A percentile compares a stretch with the other conserved stretches of the same genome.
These are phyloP conservation scores for Lepraria neglecta DNA, from an alignment of 495 filamentous ascomycete genomes.

Conservation along the genomic window DNA sequence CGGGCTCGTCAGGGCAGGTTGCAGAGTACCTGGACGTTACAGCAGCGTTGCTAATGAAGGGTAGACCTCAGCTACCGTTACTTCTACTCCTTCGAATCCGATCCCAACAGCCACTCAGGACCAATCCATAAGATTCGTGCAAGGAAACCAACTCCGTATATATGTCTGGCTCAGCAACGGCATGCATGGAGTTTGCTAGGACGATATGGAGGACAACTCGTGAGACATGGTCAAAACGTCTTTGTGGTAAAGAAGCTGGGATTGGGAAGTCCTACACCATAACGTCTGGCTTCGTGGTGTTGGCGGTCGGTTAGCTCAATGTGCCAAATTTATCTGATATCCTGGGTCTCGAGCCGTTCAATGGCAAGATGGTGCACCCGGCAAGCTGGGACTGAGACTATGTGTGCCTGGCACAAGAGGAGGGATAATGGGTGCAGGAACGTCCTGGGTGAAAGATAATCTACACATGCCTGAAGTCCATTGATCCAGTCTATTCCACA, in stretches of 20 bases:
- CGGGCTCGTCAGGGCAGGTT: not conserved
- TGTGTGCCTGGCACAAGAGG: conserved; percentile 29
- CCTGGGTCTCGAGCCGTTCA: conserved; percentile 47
- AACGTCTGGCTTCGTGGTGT: conserved; percentile 53
- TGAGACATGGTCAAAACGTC: conserved; percentile 37
- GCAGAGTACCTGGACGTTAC: not conserved
- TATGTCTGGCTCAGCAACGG: conserved; percentile 51
- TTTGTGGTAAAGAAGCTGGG: conserved; percentile 41
- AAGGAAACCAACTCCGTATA: conserved; percentile 21
- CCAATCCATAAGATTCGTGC: conserved; percentile 15
- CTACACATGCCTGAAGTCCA: conserved; percentile 27
- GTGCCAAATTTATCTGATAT: conserved; percentile 53
- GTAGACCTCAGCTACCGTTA: conserved; percentile 48
- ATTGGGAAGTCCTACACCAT: conserved; percentile 40
- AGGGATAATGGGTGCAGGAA: too few species aligned
- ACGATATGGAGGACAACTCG: conserved; percentile 52
- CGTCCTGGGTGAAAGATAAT: conserved; percentile 43
- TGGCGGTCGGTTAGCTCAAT: conserved; percentile 61
- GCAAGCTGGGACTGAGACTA: conserved; percentile 37
- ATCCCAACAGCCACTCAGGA: conserved; percentile 54
- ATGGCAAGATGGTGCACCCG: conserved; percentile 49
- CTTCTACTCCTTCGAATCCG: conserved; percentile 62
- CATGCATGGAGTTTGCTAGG: conserved; percentile 50
- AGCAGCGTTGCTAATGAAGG: conserved; percentile 11
- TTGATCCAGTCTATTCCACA: conserved; percentile 44